These are phyloP conservation scores for Hemisphaericaspora xylanilytica DNA, from an alignment of 1,139 yeast genomes.

Conservation along the genomic window DNA sequence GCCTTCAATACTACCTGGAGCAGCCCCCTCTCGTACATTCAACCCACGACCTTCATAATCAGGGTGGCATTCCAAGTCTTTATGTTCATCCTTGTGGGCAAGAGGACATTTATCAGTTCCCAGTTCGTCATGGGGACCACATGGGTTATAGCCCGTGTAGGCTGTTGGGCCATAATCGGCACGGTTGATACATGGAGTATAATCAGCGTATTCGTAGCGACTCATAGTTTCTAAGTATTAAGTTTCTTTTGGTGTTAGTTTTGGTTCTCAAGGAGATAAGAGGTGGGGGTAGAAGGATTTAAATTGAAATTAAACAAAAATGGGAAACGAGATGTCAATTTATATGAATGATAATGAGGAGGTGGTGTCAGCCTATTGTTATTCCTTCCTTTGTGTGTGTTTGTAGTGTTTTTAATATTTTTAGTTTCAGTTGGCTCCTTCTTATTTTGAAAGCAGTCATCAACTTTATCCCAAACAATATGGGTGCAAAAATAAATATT, in stretches of 20 bases:
- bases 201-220: not conserved
- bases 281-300: too few species aligned
- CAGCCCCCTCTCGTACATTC: not conserved
- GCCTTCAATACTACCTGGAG: constrained; percentile 28
- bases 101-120: constrained; percentile 2
- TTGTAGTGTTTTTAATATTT: too few species aligned
- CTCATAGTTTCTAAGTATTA: not conserved
- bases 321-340: too few species aligned
- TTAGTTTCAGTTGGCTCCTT: too few species aligned
- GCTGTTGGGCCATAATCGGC: not conserved
- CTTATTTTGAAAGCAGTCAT: too few species aligned
- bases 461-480: not conserved
- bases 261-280: too few species aligned
- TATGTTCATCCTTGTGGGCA: not conserved
- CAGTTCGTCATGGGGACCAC: constrained; percentile 2
- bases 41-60: constrained; percentile 6
- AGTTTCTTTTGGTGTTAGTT: too few species aligned
- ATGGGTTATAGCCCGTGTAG: constrained; percentile 2
- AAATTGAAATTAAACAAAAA: too few species aligned
- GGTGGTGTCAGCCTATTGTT: too few species aligned
- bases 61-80: not conserved
- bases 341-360: too few species aligned
- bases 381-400: too few species aligned
- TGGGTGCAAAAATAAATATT: not conserved
- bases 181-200: not conserved